Percentiles rank a stretch among this genome's conserved stretches.
Conservation (phyloP, 129 eudicot species). For the Arctium lappa region DNA sequence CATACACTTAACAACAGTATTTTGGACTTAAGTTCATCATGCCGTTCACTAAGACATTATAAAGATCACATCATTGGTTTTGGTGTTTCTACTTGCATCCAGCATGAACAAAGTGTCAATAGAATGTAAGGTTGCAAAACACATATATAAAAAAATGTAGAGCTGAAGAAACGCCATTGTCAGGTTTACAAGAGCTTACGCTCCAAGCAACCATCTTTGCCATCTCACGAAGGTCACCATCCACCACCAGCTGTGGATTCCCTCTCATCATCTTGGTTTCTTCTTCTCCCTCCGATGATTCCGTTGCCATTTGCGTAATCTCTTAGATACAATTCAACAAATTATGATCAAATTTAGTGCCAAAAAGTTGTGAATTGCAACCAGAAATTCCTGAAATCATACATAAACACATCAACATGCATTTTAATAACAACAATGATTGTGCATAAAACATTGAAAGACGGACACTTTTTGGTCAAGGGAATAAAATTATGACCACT, state of each 20-base stretch:
- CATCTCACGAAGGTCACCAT: constrained; percentile 83
- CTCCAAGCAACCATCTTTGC: constrained; percentile 93
- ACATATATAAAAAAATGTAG: too few species aligned
- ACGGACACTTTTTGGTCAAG: constrained; percentile 25
- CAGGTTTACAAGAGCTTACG: constrained; percentile 95
- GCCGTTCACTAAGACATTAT: too few species aligned
- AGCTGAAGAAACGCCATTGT: constrained; percentile 61
- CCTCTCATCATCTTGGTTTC: constrained; percentile 83
- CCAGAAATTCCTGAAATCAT: too few species aligned
- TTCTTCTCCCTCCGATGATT: constrained; percentile 93
- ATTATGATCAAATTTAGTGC: too few species aligned
- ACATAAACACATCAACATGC: not conserved
- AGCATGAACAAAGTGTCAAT: too few species aligned
- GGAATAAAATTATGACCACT: constrained; percentile 13
- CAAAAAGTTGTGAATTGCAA: too few species aligned
- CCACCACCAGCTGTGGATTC: constrained; percentile 60
- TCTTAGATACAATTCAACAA: too few species aligned
- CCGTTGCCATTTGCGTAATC: constrained; percentile 49
- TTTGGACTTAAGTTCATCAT: too few species aligned
- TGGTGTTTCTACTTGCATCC: too few species aligned
- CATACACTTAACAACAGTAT: too few species aligned
- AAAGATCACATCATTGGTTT: too few species aligned
- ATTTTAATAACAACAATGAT: constrained; percentile 7
- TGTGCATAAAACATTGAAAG: not conserved
- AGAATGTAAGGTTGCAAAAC: too few species aligned